A percentile compares a stretch with the other conserved stretches of the same genome.
These are phyloP conservation scores for Ophiostoma pallidulum DNA, from an alignment of 2,329 filamentous ascomycete genomes.

Conservation along the genomic window DNA sequence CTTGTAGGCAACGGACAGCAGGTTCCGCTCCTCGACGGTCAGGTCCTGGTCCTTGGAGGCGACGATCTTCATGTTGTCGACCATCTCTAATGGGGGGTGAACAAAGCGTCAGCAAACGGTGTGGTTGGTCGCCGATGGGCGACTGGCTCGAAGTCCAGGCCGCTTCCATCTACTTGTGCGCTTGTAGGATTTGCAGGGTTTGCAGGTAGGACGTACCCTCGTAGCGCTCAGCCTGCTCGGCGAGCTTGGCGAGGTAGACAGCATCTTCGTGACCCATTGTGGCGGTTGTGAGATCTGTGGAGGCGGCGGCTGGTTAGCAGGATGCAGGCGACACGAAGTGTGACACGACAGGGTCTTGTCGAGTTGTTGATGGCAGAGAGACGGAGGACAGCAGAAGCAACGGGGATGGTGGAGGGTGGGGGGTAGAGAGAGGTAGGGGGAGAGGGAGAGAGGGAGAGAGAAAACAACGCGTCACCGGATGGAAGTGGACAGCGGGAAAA, in stretches of 20 bases:
- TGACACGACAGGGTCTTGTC: background rate
- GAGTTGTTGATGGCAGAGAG: background rate
- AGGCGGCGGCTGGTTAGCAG: constrained; percentile 1
- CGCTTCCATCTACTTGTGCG: too few relatives aligned
- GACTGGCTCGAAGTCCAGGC: too few relatives aligned
- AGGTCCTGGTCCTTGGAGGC: constrained; percentile 78
- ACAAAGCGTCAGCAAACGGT: constrained; percentile 10
- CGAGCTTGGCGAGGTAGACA: constrained; percentile 99
- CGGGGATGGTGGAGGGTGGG: too few relatives aligned
- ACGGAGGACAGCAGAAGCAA: background rate
- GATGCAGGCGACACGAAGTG: background rate
- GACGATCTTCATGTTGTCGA: constrained; percentile 99
- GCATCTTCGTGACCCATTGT: constrained; percentile 99
- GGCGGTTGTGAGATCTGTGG: constrained; percentile 29
- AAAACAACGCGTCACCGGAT: too few relatives aligned
- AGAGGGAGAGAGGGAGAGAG: background rate
- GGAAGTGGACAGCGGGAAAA: background rate
- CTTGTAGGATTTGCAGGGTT: background rate
- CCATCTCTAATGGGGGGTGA: constrained; percentile 64
- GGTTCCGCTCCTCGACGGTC: constrained; percentile 92
- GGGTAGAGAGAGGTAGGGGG: too few relatives aligned
- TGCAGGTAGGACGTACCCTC: constrained; percentile 61
- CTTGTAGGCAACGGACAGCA: constrained; percentile 97
- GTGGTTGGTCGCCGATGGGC: too few relatives aligned
- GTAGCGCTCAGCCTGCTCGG: constrained; percentile 99